Evolutionary conservation across 176 grass and related monocot genomes (phyloP), one percentile per base, ranked within the genome.

Genomic region (Ananas comosus): DNA sequence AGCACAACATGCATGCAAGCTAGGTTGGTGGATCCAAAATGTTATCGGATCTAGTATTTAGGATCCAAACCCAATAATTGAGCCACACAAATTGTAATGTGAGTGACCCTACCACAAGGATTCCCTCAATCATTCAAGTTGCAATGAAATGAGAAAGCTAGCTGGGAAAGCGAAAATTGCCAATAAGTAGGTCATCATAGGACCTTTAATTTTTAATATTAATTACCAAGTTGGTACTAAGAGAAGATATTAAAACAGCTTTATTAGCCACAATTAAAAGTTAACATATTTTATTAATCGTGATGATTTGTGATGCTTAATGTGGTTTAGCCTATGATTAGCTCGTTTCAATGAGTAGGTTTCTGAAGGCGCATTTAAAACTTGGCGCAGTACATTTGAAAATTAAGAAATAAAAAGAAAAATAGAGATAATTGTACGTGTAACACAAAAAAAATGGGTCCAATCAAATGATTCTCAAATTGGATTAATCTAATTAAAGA

Each of bases 151-250:
- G 21, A 51, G 29, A 52, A 76, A 42, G 53, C 54, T 68, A 68
- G 64, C 1, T 17, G 54, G 10, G 19, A 56, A 64, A 79, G 53
- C 21, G 70, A 72, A 72, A 72, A 72, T 72, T 79, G 53, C 68
- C 67, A 72, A 72, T 79, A 72, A 72, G 52, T 64, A 79, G 76
- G 67, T 42, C 70, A 69, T 70, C 33, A 70, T 18, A 16, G 11
- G 66, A 48, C 54, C 70, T 61, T 68, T n/a, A 42, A 42, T 17
- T 29, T 53, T 79, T 51, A 9, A 65, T 79, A 65, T 69, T 72
- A n/a, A 65, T 69, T 72, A n/a, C 52, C 66, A 70, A 79, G 54
- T 79, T 72, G 77, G 67, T 72, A 79, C 53, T 72, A 79, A 59
- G 69, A 79, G 42, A 72, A 78, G 17, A 63, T 70, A 53, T 42